Percentiles rank a stretch among this genome's conserved stretches.
phyloP scores from a whole-genome alignment of 345 rosid species.

The Citrus australasica region DNA sequence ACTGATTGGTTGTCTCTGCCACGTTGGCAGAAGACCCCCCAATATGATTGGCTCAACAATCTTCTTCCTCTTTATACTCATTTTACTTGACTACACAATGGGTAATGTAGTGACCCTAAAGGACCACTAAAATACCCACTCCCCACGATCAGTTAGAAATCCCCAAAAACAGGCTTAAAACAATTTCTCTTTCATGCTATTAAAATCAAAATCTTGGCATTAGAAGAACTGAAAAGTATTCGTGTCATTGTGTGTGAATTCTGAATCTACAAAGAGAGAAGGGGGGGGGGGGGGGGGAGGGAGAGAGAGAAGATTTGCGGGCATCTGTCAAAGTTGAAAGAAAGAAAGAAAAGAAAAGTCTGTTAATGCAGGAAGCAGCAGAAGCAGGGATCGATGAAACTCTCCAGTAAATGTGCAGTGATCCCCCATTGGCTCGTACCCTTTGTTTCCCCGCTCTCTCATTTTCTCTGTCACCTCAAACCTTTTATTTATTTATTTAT shows the following conservation, averaged over 20 bases:
- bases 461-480: constrained; percentile 13
- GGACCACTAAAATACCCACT: constrained; percentile 12
- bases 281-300: rapidly evolving
- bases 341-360: constrained; percentile 11
- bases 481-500: background rate
- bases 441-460: constrained; percentile 17
- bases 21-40: constrained; percentile 27
- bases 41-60: constrained; percentile 37
- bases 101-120: constrained; percentile 17
- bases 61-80: background rate
- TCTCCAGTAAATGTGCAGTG: constrained; percentile 16
- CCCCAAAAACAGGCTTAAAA: background rate
- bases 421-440: constrained; percentile 31
- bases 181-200: background rate
- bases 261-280: background rate
- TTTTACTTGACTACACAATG: constrained; percentile 5
- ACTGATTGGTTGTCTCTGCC: constrained; percentile 45
- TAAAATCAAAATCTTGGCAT: background rate
- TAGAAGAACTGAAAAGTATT: background rate
- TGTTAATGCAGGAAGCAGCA: background rate
- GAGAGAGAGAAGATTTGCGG: background rate
- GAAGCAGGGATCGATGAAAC: constrained; percentile 14
- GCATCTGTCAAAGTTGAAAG: constrained; percentile 13
- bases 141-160: constrained; percentile 8
- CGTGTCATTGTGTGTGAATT: background rate